These are phyloP conservation scores for Panaeolus cyanescens DNA, from an alignment of 768 basidiomycete species.

Conservation along the genomic window DNA sequence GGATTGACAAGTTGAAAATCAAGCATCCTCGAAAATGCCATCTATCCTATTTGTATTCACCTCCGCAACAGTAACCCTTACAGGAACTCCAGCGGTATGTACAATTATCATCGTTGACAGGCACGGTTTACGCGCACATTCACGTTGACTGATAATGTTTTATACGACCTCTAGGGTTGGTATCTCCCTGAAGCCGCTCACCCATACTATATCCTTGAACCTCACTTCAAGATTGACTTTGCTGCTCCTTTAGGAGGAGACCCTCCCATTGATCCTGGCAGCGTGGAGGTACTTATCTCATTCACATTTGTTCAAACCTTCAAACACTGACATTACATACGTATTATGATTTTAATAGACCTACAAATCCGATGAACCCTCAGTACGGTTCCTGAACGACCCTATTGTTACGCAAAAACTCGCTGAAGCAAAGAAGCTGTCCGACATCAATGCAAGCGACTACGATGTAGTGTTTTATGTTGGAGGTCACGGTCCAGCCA, in stretches of 20 bases:
- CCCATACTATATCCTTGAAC: conserved; percentile 59
- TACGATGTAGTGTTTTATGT: conserved; percentile 78
- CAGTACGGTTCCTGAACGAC: conserved; percentile 60
- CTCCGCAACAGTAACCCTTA: conserved; percentile 59
- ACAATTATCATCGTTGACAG: background rate
- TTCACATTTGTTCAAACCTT: background rate
- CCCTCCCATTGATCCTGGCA: conserved; percentile 64
- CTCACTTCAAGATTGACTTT: conserved; percentile 54
- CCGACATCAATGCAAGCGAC: conserved; percentile 55
- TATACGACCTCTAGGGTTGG: conserved; percentile 52
- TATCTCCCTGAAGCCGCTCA: conserved; percentile 78
- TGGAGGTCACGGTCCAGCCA: conserved; percentile 77
- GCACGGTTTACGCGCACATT: background rate
- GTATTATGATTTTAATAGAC: too few relatives aligned
- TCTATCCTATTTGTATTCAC: conserved; percentile 73
- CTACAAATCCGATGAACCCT: conserved; percentile 53
- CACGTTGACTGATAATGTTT: background rate
- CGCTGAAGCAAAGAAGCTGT: conserved; percentile 56
- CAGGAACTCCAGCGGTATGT: conserved; percentile 49
- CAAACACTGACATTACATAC: too few relatives aligned
- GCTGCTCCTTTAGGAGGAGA: conserved; percentile 64
- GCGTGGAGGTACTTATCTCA: conserved; percentile 43
- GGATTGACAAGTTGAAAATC: too few relatives aligned
- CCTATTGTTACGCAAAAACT: conserved; percentile 50
- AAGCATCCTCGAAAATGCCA: conserved; percentile 29